Evolutionary conservation across 2,329 filamentous ascomycete genomes (phyloP), one percentile per base, ranked within the genome.

Genomic region (Colletotrichum acutatum): DNA sequence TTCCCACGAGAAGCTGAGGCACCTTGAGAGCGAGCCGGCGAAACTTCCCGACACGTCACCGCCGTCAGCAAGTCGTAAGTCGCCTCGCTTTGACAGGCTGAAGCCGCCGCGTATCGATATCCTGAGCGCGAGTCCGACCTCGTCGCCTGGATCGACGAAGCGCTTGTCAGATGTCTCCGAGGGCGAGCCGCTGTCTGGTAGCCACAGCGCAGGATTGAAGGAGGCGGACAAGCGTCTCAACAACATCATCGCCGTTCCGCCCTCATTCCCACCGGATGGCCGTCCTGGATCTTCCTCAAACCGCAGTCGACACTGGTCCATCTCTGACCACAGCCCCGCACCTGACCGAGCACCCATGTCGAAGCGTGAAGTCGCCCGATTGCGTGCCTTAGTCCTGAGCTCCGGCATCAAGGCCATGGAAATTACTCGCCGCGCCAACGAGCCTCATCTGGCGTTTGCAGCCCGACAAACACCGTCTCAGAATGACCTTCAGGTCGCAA

Each of bases 401-500:
- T 94, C 95, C 0, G 95, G 95, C n/a, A 92, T 98, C 78, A 97
- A 97, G 83, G 95, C 96, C 0, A 91, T 91, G 78, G 94, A 97
- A 78, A 94, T 98, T 67, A 87, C 88, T 32, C 89, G 91, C 4
- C 90, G 92, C 59, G 91, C 93, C 4, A 83, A 91, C 57, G 85
- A 86, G 46, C 79, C 81, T 11, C 82, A 82, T 3, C 30, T 52
- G 4, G 68, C 68, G n/a, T 75, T 75, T 22, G 62, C 72, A 22
- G 30, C 19, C 11, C 34, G 37, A 14, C 62, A 37, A 14, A 53
- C 56, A 42, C 61, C 53, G 19, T 72, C 71, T 8, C 62, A 65
- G 49, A 37, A 46, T 42, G 4, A 84, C 83, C 57, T 81, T 86
- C 46, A 58, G 7, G 67, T 67, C 26, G 75, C 70, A 19, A 77